These are phyloP conservation scores for Flagelloscypha sp. DNA, from an alignment of 768 basidiomycete species.

Conservation along the genomic window DNA sequence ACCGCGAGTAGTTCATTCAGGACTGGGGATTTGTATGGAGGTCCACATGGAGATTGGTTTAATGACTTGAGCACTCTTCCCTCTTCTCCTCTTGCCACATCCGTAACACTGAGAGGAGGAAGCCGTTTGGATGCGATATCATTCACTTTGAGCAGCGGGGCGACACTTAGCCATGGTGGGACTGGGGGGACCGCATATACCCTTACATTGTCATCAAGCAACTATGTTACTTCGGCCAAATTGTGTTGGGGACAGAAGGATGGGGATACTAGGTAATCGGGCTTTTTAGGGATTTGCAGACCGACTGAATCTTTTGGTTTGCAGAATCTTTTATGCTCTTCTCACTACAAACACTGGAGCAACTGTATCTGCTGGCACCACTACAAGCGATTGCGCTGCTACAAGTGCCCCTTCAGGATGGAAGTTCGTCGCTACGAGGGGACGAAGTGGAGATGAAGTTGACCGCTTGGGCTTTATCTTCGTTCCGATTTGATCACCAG, in stretches of 20 bases:
- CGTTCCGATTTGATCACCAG: too few relatives aligned
- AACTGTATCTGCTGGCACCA: constrained; percentile 19
- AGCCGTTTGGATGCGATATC: constrained; percentile 25
- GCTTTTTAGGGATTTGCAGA: too few relatives aligned
- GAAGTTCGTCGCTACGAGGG: too few relatives aligned
- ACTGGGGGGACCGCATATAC: constrained; percentile 23
- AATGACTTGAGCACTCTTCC: constrained; percentile 19
- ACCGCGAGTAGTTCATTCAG: constrained; percentile 21
- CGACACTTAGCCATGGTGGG: constrained; percentile 23
- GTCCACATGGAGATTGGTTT: constrained; percentile 24
- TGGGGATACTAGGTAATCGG: constrained; percentile 20
- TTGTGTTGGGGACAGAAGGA: constrained; percentile 21
- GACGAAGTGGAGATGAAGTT: too few relatives aligned
- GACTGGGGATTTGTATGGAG: constrained; percentile 25
- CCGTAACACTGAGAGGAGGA: constrained; percentile 24
- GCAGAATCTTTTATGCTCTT: constrained; percentile 22
- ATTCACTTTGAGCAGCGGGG: constrained; percentile 14
- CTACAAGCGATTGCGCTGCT: constrained; percentile 20
- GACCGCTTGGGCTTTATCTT: too few relatives aligned
- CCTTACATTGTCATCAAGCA: constrained; percentile 18
- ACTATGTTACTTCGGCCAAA: constrained; percentile 16
- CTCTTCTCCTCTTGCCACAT: constrained; percentile 18
- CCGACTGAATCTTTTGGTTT: too few relatives aligned
- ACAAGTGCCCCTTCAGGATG: constrained; percentile 20
- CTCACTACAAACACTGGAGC: constrained; percentile 24